These are phyloP conservation scores for Calonectria hawksworthii DNA, from an alignment of 2,329 filamentous ascomycete species.

Conservation along the genomic window DNA sequence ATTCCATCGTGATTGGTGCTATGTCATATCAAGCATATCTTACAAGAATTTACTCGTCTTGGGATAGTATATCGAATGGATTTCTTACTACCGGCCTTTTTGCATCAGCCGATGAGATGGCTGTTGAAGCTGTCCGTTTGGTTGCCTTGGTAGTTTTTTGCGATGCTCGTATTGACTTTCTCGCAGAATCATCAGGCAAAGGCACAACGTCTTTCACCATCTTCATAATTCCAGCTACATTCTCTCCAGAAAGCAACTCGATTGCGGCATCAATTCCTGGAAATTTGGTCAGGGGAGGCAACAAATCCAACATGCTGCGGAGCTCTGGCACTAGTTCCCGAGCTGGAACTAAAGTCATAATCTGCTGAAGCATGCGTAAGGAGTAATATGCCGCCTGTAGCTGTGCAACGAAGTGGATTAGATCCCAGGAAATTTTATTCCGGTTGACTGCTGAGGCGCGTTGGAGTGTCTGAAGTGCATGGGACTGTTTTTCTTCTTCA, in stretches of 20 bases:
- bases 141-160: slow-evolving; percentile 29
- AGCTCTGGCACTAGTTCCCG: slow-evolving; percentile 34
- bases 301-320: slow-evolving; percentile 33
- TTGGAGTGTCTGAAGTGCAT: slow-evolving; percentile 42
- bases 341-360: slow-evolving; percentile 40
- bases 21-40: not conserved
- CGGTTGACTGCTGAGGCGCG: slow-evolving; percentile 2
- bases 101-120: not conserved
- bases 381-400: slow-evolving; percentile 74
- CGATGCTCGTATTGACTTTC: slow-evolving; percentile 7
- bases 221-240: slow-evolving; percentile 23
- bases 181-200: slow-evolving; percentile 1
- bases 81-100: slow-evolving; percentile 34
- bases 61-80: slow-evolving; percentile 43
- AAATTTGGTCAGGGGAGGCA: slow-evolving; percentile 45
- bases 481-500: slow-evolving; percentile 46
- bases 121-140: slow-evolving; percentile 18
- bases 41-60: slow-evolving; percentile 20
- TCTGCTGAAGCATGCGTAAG: slow-evolving; percentile 63
- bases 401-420: slow-evolving; percentile 73
- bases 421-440: slow-evolving; percentile 62
- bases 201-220: slow-evolving; percentile 39
- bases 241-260: slow-evolving; percentile 34
- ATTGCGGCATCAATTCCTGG: slow-evolving; percentile 40
- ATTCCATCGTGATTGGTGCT: not conserved